Conservation (phyloP, 1,284 basidiomycete species). For the Ceratobasidium sp. region DNA sequence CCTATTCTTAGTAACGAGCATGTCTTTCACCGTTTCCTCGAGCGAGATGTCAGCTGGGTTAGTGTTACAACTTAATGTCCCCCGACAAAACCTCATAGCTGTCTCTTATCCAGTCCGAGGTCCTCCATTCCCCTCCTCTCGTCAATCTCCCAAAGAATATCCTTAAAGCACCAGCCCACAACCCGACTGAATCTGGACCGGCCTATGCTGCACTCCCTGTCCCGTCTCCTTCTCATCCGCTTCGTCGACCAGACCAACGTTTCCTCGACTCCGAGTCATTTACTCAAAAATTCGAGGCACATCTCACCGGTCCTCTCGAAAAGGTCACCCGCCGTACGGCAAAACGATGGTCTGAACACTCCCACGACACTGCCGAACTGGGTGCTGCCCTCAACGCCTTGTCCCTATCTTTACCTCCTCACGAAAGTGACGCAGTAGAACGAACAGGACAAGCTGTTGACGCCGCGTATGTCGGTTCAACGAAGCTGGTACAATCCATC, state of each 20-base stretch:
- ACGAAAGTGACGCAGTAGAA: constrained; percentile 83
- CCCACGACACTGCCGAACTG: constrained; percentile 92
- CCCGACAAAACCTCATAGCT: neutral
- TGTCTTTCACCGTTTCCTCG: constrained; percentile 93
- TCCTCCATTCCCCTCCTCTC: constrained; percentile 89
- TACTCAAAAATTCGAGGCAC: constrained; percentile 94
- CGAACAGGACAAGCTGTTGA: constrained; percentile 96
- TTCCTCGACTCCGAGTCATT: constrained; percentile 97
- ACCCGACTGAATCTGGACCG: constrained; percentile 83
- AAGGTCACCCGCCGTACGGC: constrained; percentile 91
- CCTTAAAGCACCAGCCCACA: constrained; percentile 92
- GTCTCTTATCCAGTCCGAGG: constrained; percentile 69
- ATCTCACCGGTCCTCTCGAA: constrained; percentile 91
- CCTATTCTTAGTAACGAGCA: constrained; percentile 94
- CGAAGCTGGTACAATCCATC: constrained; percentile 86
- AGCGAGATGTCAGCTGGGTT: constrained; percentile 96
- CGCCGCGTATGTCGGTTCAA: constrained; percentile 91
- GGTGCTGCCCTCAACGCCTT: constrained; percentile 97
- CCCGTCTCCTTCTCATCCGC: constrained; percentile 84
- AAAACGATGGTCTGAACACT: constrained; percentile 94
- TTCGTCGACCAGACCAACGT: constrained; percentile 88
- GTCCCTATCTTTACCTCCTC: constrained; percentile 67
- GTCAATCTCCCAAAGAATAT: constrained; percentile 93
- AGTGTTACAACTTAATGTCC: constrained; percentile 44
- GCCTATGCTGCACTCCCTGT: constrained; percentile 88